Evolutionary conservation across 2,329 filamentous ascomycete species (phyloP).

Genomic region (Colletotrichum chlorophyti): DNA sequence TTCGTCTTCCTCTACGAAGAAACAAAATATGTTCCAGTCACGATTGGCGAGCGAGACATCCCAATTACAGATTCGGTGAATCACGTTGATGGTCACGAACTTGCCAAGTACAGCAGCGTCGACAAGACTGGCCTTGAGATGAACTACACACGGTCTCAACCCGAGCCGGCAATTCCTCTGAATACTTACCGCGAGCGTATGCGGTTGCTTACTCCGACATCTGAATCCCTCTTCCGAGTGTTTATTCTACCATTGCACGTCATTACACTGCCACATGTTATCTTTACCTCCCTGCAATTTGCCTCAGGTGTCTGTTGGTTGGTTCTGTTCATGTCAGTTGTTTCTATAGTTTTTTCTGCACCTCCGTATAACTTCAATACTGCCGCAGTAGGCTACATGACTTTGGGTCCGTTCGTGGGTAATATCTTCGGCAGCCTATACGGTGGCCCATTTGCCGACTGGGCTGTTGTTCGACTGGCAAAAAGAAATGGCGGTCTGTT

Average conservation of each 20-base stretch:
- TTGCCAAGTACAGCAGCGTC: neutral
- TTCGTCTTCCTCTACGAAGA: conserved; percentile 37
- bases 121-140: neutral
- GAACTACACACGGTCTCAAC: neutral
- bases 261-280: conserved; percentile 38
- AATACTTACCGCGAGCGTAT: conserved; percentile 31
- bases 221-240: conserved; percentile 24
- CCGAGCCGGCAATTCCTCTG: conserved; percentile 2
- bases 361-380: conserved; percentile 39
- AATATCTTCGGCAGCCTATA: conserved; percentile 43
- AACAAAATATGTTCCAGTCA: conserved; percentile 36
- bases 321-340: conserved; percentile 39
- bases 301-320: conserved; percentile 45
- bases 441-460: conserved; percentile 45
- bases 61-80: conserved; percentile 1
- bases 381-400: conserved; percentile 34
- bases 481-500: conserved; percentile 45
- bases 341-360: conserved; percentile 39
- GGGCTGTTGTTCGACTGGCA: conserved; percentile 42
- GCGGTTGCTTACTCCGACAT: conserved; percentile 31
- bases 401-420: conserved; percentile 41
- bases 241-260: conserved; percentile 26
- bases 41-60: conserved; percentile 25
- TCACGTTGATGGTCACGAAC: neutral
- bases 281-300: conserved; percentile 47